Percentiles rank a stretch among this genome's conserved stretches.
Conservation (phyloP, 129 eudicot species). For the Logfia minima region DNA sequence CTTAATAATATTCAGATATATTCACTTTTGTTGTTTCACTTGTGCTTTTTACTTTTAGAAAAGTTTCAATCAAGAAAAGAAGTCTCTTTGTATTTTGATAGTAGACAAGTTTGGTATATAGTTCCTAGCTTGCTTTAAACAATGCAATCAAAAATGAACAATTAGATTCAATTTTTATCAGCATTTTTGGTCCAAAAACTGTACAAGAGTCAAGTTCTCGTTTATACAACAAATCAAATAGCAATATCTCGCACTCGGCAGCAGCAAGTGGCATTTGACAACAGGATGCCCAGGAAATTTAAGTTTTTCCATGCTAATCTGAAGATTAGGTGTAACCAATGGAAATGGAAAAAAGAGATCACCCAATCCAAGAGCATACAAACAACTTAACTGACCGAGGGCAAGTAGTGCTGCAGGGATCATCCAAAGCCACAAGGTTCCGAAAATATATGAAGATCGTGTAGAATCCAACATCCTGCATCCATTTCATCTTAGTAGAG, state of each 20-base stretch:
- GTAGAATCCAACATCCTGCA: conserved; percentile 11
- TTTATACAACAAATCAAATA: background rate
- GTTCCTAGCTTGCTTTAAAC: background rate
- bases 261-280: background rate
- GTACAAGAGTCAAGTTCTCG: background rate
- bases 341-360: conserved; percentile 7
- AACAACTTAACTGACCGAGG: conserved; percentile 10
- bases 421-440: conserved; percentile 9
- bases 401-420: conserved; percentile 14
- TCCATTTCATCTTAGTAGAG: conserved; percentile 53
- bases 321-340: conserved; percentile 13
- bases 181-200: background rate
- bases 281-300: background rate
- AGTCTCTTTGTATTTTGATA: background rate
- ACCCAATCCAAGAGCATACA: conserved; percentile 15
- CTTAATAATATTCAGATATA: no score
- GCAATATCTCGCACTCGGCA: background rate
- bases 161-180: background rate
- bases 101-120: background rate
- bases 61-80: background rate
- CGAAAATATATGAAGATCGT: conserved; percentile 13
- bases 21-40: no score
- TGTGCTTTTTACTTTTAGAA: no score
- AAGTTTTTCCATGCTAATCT: conserved; percentile 14
- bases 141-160: background rate